Percentiles rank a stretch among this genome's conserved stretches.
Conservation (phyloP, 129 eudicot species). For the Tagetes patula region DNA sequence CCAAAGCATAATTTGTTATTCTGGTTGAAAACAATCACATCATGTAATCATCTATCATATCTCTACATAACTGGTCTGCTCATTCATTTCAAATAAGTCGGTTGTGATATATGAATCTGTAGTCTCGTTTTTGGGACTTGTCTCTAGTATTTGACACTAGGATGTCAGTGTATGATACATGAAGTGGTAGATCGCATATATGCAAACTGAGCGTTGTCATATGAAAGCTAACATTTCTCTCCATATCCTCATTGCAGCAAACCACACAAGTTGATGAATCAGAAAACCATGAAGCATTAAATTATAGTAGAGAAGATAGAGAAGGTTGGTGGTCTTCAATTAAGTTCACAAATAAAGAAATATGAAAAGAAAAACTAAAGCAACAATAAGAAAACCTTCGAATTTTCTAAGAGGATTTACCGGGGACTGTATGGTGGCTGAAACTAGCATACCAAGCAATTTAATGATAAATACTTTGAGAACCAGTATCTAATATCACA, state of each 20-base stretch:
- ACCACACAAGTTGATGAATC: constrained; percentile 31
- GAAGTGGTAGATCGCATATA: constrained; percentile 2
- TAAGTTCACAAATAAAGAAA: constrained; percentile 7
- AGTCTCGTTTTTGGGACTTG: constrained; percentile 12
- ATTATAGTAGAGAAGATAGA: constrained; percentile 26
- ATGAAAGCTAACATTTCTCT: constrained; percentile 22
- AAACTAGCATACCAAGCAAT: constrained; percentile 19
- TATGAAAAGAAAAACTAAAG: not conserved
- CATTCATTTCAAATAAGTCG: constrained; percentile 6
- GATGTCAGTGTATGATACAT: constrained; percentile 3
- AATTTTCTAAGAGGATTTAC: constrained; percentile 5
- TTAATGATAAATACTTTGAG: constrained; percentile 17
- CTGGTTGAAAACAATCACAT: constrained; percentile 9
- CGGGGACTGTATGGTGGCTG: constrained; percentile 8
- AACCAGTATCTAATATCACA: constrained; percentile 15
- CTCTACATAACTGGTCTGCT: constrained; percentile 1
- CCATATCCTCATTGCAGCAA: constrained; percentile 43
- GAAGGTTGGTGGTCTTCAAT: constrained; percentile 39
- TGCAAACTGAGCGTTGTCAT: not conserved
- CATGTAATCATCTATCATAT: not conserved
- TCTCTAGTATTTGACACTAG: constrained; percentile 13
- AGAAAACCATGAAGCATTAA: constrained; percentile 40
- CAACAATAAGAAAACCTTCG: not conserved
- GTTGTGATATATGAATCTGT: not conserved
- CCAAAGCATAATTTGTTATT: constrained; percentile 5